Percentiles rank a stretch among this genome's conserved stretches.
Conservation (phyloP, 179 eudicot genomes). For the Sideroxylon spinosum region DNA sequence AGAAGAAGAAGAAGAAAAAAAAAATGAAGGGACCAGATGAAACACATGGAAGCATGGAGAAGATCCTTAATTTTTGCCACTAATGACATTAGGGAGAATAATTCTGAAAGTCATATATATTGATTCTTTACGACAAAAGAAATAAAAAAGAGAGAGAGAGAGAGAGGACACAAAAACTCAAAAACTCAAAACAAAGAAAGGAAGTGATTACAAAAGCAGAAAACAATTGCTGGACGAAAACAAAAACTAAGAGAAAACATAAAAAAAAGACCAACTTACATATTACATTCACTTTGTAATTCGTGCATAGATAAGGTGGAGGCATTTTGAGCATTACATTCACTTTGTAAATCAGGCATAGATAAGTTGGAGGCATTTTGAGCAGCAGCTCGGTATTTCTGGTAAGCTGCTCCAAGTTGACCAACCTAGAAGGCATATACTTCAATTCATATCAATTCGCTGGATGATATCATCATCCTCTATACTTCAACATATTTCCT, state of each 20-base stretch:
- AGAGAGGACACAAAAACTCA: no score
- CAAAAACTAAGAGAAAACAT: neutral
- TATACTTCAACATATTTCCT: no score
- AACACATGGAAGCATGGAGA: no score
- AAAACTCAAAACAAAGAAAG: no score
- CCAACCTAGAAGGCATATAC: conserved; percentile 34
- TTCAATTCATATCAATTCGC: neutral
- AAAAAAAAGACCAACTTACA: conserved; percentile 32
- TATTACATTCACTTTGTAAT: conserved; percentile 49
- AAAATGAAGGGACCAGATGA: no score
- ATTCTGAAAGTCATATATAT: no score
- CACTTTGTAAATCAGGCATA: conserved; percentile 41
- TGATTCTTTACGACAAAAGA: no score
- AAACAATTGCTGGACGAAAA: neutral
- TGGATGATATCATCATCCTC: no score
- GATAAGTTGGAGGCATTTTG: conserved; percentile 44
- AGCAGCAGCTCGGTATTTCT: conserved; percentile 47
- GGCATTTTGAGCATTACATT: conserved; percentile 49
- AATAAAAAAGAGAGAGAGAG: no score
- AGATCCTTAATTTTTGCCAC: no score
- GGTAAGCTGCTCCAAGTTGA: conserved; percentile 56
- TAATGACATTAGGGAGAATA: no score
- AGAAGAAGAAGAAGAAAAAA: no score
- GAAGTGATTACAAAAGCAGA: neutral
- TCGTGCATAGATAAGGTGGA: conserved; percentile 37